Evolutionary conservation across 2,329 filamentous ascomycete genomes (phyloP), one percentile per base, ranked within the genome.

Genomic region (Metarhizium rileyi): DNA sequence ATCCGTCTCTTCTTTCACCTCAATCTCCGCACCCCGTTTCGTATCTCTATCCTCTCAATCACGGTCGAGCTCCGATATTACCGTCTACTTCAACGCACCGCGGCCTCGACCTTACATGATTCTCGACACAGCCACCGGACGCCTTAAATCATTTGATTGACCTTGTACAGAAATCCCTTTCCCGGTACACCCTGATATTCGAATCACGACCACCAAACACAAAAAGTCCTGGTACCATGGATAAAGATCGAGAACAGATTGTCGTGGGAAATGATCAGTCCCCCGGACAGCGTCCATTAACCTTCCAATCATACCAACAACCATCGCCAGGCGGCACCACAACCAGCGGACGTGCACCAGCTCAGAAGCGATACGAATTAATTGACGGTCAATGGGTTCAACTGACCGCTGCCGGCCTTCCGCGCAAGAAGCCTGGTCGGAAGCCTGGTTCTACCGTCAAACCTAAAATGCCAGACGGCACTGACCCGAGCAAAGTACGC

Each of bases 381-480:
- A 59, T 68, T 53, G 63, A 73, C 54, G 62, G 70, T 54, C 55
- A 68, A 58, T 65, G 64, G 56, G 72, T 75, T 26, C 72, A 70
- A 53, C 65, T 81, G 47, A 81, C 77, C 0, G 77, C 78, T 25
- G 77, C 78, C 47, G 78, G 78, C 10, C 60, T 79, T 6, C 77
- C 78, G 0, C 68, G 80, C 4, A 82, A 82, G 66, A 84, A 84
- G 66, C 79, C 80, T 20, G 80, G 80, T 22, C 75, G 81, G 46
- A 84, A 84, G 61, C 79, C 81, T 59, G 85, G 75, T 60, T 78
- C 70, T 52, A 74, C 67, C 49, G 64, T 74, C 45, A 76, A 75
- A 57, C 64, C 66, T 50, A 72, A 70, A 61, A 61, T 44, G 14
- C 62, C 65, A 47, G 64, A 68, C 51, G 68, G 50, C 18, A 30